Base-by-base conservation (phyloP, 257 asterid genomes). In the Solanum peruvianum region DNA sequence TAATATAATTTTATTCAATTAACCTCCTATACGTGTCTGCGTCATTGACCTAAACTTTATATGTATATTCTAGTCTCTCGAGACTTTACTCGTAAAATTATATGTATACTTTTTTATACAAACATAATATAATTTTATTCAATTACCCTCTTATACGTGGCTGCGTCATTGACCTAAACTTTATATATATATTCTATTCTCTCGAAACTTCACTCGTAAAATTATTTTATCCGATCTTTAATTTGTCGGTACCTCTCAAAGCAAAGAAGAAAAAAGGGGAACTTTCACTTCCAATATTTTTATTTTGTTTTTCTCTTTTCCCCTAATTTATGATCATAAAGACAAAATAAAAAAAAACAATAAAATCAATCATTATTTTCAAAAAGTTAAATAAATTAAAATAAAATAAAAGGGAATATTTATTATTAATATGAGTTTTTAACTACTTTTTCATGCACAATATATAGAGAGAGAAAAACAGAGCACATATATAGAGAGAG, bases 381-480 rank as follows among this genome's bases (percentile, higher is more conserved):
- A 52, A 14, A 77, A 77, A 25, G 83, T 56, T 56, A 20, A 56
- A 56, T 56, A 56, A 35, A 35, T 35, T 35, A 35, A 56, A 56
- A 18, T 35, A 35, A 56, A 56, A 18, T 56, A 56, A 56, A 52
- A 20, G 25, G 25, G 2, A 13, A 25, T 45, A 77, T 62, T 62
- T 62, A 60, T 62, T 77, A 25, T 44, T 44, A 25, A 56, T 42
- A 77, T 44, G 33, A 42, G 8, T n/a, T 7, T n/a, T 77, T 7
- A 44, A 4, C 3, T 3, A 39, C 82, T 37, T 11, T 80, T 27
- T 27, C 85, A 80, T 80, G 85, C 67, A 80, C 58, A 76, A 14
- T 64, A 47, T 29, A 80, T 6, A 47, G 41, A 86, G 88, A 89
- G 12, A 56, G 21, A 58, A 67, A 67, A 91, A 87, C 15, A 85